phyloP scores from a whole-genome alignment of 2,329 filamentous ascomycete genomes.

The Catunica adiposa region DNA sequence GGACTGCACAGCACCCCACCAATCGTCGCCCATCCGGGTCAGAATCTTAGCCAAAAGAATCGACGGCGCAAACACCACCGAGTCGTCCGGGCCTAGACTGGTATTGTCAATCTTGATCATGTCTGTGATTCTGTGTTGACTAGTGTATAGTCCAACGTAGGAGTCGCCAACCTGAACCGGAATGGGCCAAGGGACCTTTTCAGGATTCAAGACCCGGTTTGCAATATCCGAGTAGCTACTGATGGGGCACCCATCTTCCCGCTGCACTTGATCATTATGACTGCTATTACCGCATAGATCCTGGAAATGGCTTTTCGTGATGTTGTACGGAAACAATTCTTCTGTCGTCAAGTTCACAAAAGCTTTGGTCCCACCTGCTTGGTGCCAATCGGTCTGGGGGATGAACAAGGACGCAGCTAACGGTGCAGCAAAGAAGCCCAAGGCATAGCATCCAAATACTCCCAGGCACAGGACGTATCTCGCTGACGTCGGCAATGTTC shows the following conservation, averaged over 20 bases:
- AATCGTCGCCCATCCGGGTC: background rate
- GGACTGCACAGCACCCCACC: background rate
- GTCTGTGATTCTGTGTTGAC: background rate
- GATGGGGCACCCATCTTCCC: background rate
- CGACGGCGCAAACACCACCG: background rate
- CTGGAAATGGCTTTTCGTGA: background rate
- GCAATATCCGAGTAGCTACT: background rate
- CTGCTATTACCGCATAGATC: background rate
- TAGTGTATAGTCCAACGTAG: background rate
- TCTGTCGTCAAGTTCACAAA: background rate
- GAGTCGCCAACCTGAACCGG: background rate
- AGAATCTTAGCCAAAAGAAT: background rate
- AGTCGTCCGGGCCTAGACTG: background rate
- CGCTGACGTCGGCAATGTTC: background rate
- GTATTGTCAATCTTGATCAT: background rate
- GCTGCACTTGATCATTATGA: background rate
- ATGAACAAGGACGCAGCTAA: background rate
- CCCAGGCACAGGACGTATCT: background rate
- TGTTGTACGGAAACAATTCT: background rate
- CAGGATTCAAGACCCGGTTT: background rate
- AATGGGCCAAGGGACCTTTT: background rate
- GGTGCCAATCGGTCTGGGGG: background rate
- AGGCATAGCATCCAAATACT: background rate
- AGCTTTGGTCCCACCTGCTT: background rate
- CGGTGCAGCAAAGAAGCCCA: conserved; percentile 1